Base-by-base conservation (phyloP, 345 rosid genomes). In the Camelina laxa region DNA sequence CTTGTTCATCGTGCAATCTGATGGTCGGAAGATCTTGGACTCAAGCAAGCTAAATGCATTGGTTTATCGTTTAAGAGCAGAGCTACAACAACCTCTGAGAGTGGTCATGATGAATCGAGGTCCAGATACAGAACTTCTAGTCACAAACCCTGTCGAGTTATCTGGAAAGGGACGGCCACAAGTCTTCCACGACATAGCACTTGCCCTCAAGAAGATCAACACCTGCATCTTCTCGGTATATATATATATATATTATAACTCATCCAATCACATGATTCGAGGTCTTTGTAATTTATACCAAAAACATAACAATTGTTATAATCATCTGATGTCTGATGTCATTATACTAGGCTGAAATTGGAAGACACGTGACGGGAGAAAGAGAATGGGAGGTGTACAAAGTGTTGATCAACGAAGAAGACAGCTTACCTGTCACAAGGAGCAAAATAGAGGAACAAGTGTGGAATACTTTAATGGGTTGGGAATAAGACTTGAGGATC, bases 161-260 rank as follows among this genome's bases (percentile, higher is more conserved):
- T 90, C 93, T 13, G 94, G 97, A 74, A 95, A 90, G 58, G 99
- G 99, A 17, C 84, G 99, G 22, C 99, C 99, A 65, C 92, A 88
- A 56, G 99, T 92, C 82, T 95, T 95, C 62, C 74, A 85, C 42
- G 99, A 95, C 72, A 87, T 91, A 20, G 89, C 96, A 78, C 85
- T 85, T 65, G 92, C 99, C 71, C 96, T 92, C 67, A 90, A 84
- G 86, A 86, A 53, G 85, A 92, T 87, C 33, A 30, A 85, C 44
- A 82, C 81, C 21, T 83, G 97, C 88, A 95, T 95, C 65, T 95
- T 95, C 82, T 90, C 84, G 86, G 97, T 95, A 87, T 66, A 15
- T 59, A 54, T 66, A 15, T 59, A 54, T 41, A 39, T 20, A 51
- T 24, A 24, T 24, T 24, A 24, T 31, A 68, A 61, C 70, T 76